Conservation (phyloP, 2,329 filamentous ascomycete genomes). For the Aureobasidium namibiae region DNA sequence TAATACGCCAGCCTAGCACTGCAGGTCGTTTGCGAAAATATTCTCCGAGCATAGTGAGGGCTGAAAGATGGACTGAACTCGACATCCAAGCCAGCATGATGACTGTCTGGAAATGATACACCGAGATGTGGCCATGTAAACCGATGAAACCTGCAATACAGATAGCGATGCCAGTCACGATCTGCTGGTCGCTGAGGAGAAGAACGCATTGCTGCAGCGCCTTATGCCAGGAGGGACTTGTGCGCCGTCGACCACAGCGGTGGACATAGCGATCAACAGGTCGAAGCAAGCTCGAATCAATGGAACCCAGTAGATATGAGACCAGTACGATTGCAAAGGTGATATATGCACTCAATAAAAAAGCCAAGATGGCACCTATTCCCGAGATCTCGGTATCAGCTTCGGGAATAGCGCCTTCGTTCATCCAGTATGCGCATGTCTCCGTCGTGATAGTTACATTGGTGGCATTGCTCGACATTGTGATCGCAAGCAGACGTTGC, state of each 20-base stretch:
- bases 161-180: constrained; percentile 23
- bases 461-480: background rate
- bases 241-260: background rate
- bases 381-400: constrained; percentile 19
- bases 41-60: constrained; percentile 17
- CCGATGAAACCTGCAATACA: constrained; percentile 20
- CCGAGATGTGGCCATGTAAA: constrained; percentile 17
- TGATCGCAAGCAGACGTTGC: background rate
- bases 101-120: constrained; percentile 23
- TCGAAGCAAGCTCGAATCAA: background rate
- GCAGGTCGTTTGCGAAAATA: constrained; percentile 15
- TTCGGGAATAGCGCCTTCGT: constrained; percentile 8
- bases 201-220: constrained; percentile 16
- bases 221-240: background rate
- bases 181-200: constrained; percentile 23
- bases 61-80: constrained; percentile 21
- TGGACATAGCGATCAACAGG: background rate
- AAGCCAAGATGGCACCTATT: constrained; percentile 18
- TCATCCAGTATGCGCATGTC: background rate
- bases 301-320: constrained; percentile 13
- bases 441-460: background rate
- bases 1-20: constrained; percentile 18
- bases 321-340: constrained; percentile 16
- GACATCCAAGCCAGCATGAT: constrained; percentile 25
- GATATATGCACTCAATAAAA: constrained; percentile 18